Evolutionary conservation across 2,329 filamentous ascomycete species (phyloP), one percentile per base, ranked within the genome.

Genomic region (Seiridium cupressi): DNA sequence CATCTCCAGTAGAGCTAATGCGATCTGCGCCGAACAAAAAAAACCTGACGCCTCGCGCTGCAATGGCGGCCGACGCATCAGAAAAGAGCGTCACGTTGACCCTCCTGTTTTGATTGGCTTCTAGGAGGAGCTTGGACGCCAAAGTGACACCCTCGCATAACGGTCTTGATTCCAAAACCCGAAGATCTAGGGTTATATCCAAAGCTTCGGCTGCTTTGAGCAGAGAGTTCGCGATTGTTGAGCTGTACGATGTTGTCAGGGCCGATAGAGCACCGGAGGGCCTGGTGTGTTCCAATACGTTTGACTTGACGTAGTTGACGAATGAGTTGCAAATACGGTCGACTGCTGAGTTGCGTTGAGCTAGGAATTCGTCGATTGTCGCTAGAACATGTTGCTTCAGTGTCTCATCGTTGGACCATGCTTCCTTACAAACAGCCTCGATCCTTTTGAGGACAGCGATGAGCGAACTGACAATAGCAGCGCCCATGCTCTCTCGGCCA

Each of bases 101-200:
- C 8, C 59, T 44, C 0, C 74, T 67, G 2, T 80, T 68, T 44
- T 62, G 62, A 4, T 62, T 51, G 2, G 56, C 56, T 9, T 59
- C 51, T 34, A 62, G 58, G 9, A 68, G 49, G 3, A 84, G 61
- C 4, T 72, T 72, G n/a, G 73, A 75, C 4, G 84, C 85, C 56
- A 87, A 77, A 7, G 77, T 80, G 4, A 84, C 84, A 6, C 88
- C 89, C 72, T 91, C 88, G 63, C 81, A 90, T 0, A 87, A 76
- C 0, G 89, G 89, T 0, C 88, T 78, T 2, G 88, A 90, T 69
- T 91, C 88, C 3, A 91, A 77, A 36, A 91, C 76, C 4, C 80
- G 81, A 18, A 91, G 70, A 55, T 87, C 80, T 7, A 89, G 68
- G 0, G 62, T 66, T 6, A 79, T 68, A 1, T 66, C 70, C 3